Base-by-base conservation (phyloP, 345 rosid species). In the Eucalyptus erythrocorys region DNA sequence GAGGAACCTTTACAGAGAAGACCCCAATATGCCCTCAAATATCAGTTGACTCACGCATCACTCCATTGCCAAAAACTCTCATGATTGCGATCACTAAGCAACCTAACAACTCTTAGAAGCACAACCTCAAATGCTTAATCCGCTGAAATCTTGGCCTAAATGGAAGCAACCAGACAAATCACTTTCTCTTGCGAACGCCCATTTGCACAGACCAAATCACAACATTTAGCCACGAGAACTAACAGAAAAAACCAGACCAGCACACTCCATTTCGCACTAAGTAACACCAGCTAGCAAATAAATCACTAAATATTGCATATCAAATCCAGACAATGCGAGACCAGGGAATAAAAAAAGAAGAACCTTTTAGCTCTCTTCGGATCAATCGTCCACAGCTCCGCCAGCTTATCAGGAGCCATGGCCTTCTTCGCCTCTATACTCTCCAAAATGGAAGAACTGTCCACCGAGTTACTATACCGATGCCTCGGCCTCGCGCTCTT, bases 311-410 rank as follows among this genome's bases (percentile, higher is more conserved):
- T 51, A n/a, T 27, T 27, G 61, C 81, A 47, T 42, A 5, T 71
- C 76, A 40, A 34, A 48, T 40, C 57, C 48, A 79, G 76, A 61
- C 61, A 19, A 12, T 48, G 19, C n/a, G 48, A 22, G 21, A 86
- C 53, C 12, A 57, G 45, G 16, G 1, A 85, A 27, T 30, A 19
- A 47, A 47, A 91, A 85, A 50, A 5, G 4, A 8, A 47, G 85
- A 86, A 96, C 99, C 99, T 98, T 93, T 98, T 98, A 85, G 99
- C 99, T 91, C 94, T 92, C 89, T 98, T 98, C 22, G 99, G 99
- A 91, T 98, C 99, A 57, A 95, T 53, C 45, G 94, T 90, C 99
- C 99, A 98, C 87, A 98, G 92, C 94, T 97, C 98, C 37, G 97
- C 98, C 71, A 98, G 96, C 92, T 97, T 98, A 88, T 95, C 96